Conservation (phyloP, 306 rosid species). For the Vigna reflexopilosa region DNA sequence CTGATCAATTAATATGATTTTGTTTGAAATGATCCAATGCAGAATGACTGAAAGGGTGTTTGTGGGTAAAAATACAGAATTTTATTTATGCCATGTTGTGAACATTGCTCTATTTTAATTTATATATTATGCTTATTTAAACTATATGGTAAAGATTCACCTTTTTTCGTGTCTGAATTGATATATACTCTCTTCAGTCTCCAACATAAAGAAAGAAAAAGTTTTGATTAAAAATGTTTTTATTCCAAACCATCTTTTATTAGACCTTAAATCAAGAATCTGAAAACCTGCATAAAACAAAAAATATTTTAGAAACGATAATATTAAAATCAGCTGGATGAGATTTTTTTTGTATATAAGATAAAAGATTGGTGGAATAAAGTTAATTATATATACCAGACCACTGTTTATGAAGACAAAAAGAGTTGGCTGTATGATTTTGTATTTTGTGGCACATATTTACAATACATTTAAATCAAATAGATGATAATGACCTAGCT, state of each 20-base stretch:
- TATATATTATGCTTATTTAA: too few relatives aligned
- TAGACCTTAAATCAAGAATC: too few relatives aligned
- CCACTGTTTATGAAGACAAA: constrained; percentile 56
- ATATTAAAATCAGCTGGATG: too few relatives aligned
- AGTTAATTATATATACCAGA: not conserved
- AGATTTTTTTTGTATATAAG: not conserved
- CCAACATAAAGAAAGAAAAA: too few relatives aligned
- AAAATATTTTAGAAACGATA: not conserved
- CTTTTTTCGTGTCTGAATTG: too few relatives aligned
- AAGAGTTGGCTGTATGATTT: constrained; percentile 65
- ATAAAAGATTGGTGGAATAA: not conserved
- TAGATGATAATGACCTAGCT: constrained; percentile 45
- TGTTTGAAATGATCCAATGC: constrained; percentile 26
- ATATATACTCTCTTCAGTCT: too few relatives aligned
- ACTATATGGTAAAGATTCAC: not conserved
- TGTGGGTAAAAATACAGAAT: too few relatives aligned
- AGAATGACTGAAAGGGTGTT: too few relatives aligned
- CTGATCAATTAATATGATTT: constrained; percentile 5
- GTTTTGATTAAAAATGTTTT: too few relatives aligned
- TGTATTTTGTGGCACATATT: constrained; percentile 58
- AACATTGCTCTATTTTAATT: not conserved
- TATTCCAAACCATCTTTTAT: too few relatives aligned
- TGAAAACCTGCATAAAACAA: too few relatives aligned
- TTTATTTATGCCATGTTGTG: not conserved
- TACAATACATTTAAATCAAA: constrained; percentile 46